Evolutionary conservation across 2,329 filamentous ascomycete species (phyloP).

Genomic region (Xylariaceae sp.): DNA sequence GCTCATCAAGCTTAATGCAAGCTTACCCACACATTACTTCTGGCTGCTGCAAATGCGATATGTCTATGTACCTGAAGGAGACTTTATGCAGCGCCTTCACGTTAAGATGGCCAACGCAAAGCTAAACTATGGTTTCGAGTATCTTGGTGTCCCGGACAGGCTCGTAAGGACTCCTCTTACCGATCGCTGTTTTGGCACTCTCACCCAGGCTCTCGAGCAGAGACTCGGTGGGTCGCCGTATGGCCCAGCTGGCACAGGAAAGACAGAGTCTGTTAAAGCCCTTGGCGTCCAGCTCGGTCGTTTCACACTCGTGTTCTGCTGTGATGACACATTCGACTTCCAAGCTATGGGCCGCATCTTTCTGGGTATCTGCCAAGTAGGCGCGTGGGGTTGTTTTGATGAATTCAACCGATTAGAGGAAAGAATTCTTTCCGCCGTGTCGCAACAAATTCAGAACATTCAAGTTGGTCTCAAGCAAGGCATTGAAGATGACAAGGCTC

Average conservation of each 20-base stretch:
- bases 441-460: conserved; percentile 99
- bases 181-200: conserved; percentile 96
- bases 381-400: conserved; percentile 99
- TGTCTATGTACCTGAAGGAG: conserved; percentile 81
- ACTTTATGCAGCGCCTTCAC: conserved; percentile 79
- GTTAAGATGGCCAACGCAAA: conserved; percentile 97
- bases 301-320: conserved; percentile 98
- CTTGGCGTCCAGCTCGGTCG: conserved; percentile 94
- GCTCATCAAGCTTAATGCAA: conserved; percentile 77
- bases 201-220: conserved; percentile 95
- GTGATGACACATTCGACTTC: conserved; percentile 99
- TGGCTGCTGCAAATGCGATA: conserved; percentile 99
- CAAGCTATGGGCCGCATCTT: conserved; percentile 99
- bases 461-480: conserved; percentile 92
- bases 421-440: conserved; percentile 95
- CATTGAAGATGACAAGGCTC: conserved; percentile 77
- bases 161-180: conserved; percentile 96
- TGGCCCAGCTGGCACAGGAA: conserved; percentile 95
- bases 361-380: conserved; percentile 97
- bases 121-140: conserved; percentile 97
- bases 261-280: conserved; percentile 98
- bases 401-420: conserved; percentile 99
- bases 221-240: conserved; percentile 96
- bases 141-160: conserved; percentile 92
- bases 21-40: conserved; percentile 78